Conservation (phyloP, 257 asterid genomes). For the Rauvolfia tetraphylla region DNA sequence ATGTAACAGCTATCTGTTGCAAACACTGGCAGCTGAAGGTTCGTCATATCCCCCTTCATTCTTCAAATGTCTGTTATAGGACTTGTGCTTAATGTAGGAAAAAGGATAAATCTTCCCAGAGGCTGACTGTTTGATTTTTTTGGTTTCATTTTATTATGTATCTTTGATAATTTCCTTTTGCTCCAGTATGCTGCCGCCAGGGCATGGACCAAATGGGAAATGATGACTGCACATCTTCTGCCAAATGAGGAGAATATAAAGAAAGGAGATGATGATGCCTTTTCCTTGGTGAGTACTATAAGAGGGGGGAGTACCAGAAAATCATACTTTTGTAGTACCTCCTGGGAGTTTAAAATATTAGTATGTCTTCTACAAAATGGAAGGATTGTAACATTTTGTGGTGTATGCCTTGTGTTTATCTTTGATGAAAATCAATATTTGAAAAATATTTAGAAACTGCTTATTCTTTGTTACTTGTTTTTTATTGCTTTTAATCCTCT, state of each 20-base stretch:
- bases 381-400: background rate
- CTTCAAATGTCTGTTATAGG: background rate
- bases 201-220: slow-evolving; percentile 99
- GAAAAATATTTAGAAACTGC: background rate
- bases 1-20: background rate
- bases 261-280: slow-evolving; percentile 78
- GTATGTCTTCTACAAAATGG: no score
- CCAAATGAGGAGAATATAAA: slow-evolving; percentile 63
- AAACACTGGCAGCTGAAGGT: background rate
- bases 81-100: background rate
- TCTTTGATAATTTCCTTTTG: background rate
- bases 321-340: background rate
- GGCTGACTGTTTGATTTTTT: background rate
- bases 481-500: background rate
- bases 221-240: slow-evolving; percentile 92
- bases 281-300: slow-evolving; percentile 76
- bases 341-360: background rate
- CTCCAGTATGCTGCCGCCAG: slow-evolving; percentile 85
- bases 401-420: background rate
- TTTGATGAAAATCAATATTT: background rate
- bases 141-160: background rate
- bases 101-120: background rate
- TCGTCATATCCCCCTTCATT: background rate
- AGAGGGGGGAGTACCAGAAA: background rate
- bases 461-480: background rate